A percentile compares a stretch with the other conserved stretches of the same genome.
Conservation (phyloP, 2,329 filamentous ascomycete species). For the Sporothrix globosa region DNA sequence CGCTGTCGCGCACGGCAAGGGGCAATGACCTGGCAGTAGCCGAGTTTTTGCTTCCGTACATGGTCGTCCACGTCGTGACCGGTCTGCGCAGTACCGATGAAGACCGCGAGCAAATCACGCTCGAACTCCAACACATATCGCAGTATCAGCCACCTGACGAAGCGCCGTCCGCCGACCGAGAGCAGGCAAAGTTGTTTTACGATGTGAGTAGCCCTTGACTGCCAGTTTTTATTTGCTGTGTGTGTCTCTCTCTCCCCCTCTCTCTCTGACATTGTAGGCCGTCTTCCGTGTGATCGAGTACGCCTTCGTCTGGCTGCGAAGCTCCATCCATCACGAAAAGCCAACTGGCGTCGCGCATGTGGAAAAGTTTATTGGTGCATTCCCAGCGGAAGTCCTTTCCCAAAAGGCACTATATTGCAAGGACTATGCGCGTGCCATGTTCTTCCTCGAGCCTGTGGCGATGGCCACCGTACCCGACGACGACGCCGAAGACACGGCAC, state of each 20-base stretch:
- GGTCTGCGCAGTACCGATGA: constrained; percentile 55
- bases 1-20: constrained; percentile 78
- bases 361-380: constrained; percentile 58
- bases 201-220: constrained; percentile 62
- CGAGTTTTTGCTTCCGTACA: constrained; percentile 85
- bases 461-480: constrained; percentile 51
- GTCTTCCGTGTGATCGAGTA: constrained; percentile 93
- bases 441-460: constrained; percentile 86
- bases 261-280: constrained; percentile 57
- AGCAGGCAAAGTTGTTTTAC: constrained; percentile 81
- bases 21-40: constrained; percentile 85
- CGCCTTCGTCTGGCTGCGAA: constrained; percentile 72
- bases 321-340: constrained; percentile 83
- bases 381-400: constrained; percentile 76
- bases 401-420: constrained; percentile 89
- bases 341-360: constrained; percentile 52
- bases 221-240: not conserved
- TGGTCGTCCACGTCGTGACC: constrained; percentile 80
- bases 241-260: no score
- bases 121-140: constrained; percentile 77
- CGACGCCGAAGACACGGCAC: constrained; percentile 53
- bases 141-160: constrained; percentile 57
- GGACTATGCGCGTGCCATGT: constrained; percentile 87
- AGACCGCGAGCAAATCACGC: constrained; percentile 67
- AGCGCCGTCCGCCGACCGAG: constrained; percentile 63